Base-by-base conservation (phyloP, 2,329 filamentous ascomycete species). In the Didymella pomorum region DNA sequence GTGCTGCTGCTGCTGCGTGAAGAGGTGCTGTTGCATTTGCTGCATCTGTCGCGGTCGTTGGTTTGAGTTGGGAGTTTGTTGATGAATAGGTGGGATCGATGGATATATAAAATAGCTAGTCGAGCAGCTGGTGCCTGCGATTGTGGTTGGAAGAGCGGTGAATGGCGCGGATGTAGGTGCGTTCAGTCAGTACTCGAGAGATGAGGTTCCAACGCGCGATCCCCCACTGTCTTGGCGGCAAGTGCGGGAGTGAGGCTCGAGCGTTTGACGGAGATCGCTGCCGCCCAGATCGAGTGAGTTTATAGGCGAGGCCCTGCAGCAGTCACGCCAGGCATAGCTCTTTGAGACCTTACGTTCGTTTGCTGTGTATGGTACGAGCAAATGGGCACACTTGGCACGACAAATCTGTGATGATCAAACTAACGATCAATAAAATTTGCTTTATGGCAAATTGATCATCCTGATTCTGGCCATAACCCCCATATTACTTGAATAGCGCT, bases 1-100 rank as follows among this genome's bases (percentile, higher is more conserved):
- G 73, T 88, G 86, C 74, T 88, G 86, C 74, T 87, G 86, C 75
- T 87, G 86, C 65, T 87, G 85, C 54, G 84, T 83, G 75, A 86
- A 87, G 74, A 86, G 80, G 80, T 87, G 85, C 76, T 86, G 85
- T 76, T 86, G 84, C 75, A 82, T 81, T 77, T 82, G 66, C 64
- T 63, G 66, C 66, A 62, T 60, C 54, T 64, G 60, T 62, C 31
- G 58, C 51, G 51, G 48, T 64, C 37, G 56, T 52, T 29, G 49
- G 31, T 60, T 68, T 50, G 52, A 29, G 44, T 45, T 42, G 52
- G 52, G 50, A 52, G 25, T 60, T 12, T 28, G 52, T 45, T 42
- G 52, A 61, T 52, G 16, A 46, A 44, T 35, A 51, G 44, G 49
- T 53, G 59, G 46, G 41, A 28, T 49, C 52, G 43, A 50, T 31